Percentiles rank a stretch among this genome's conserved stretches.
Evolutionary conservation across 345 rosid species (phyloP).

Genomic region (Syzygium oleosum): DNA sequence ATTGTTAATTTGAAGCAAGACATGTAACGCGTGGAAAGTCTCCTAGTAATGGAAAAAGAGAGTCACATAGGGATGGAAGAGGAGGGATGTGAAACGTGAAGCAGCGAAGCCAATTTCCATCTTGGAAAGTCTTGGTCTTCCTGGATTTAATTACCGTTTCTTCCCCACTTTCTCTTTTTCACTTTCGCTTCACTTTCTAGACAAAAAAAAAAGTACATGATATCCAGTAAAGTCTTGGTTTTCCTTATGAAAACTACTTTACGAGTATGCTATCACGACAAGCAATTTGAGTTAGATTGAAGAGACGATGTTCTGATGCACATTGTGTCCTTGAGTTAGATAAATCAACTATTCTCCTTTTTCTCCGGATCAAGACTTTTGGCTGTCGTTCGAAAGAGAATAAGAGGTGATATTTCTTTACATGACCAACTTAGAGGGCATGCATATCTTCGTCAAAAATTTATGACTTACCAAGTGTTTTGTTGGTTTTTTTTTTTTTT

Average conservation of each 20-base stretch:
- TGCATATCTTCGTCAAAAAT: neutral
- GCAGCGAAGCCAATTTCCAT: neutral
- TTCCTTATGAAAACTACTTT: neutral
- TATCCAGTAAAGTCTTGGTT: neutral
- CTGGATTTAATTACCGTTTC: too few species aligned
- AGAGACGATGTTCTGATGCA: neutral
- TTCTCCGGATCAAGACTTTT: neutral
- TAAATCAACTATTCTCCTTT: neutral
- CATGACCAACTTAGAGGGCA: neutral
- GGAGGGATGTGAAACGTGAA: neutral
- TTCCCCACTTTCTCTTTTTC: too few species aligned
- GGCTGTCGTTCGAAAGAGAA: neutral
- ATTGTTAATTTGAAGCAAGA: neutral
- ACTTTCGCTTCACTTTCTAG: too few species aligned
- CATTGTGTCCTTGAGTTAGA: neutral
- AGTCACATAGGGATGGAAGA: neutral
- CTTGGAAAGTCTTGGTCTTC: neutral
- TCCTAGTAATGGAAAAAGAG: neutral
- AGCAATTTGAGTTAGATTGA: neutral
- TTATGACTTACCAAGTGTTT: too few species aligned
- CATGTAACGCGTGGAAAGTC: neutral
- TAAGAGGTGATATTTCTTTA: neutral
- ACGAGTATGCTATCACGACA: neutral
- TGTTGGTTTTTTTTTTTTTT: neutral
- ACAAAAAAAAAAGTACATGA: too few species aligned